Evolutionary conservation across 495 filamentous ascomycete species (phyloP).

Genomic region (Achaetomiella virescens): DNA sequence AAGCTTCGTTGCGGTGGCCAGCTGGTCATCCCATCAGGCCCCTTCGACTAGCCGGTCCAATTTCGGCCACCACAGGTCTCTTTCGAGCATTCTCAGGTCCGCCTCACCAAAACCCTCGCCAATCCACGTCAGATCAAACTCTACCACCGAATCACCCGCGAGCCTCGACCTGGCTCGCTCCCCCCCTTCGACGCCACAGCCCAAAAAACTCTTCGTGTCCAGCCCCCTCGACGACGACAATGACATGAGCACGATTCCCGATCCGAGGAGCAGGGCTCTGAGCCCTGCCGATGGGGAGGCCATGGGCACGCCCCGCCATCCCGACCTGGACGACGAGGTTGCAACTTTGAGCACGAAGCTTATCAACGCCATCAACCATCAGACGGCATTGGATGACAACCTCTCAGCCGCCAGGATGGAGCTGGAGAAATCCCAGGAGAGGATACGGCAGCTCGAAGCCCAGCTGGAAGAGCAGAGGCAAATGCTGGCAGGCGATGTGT

Average conservation of each 20-base stretch:
- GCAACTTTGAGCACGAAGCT: constrained; percentile 89
- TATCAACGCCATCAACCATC: constrained; percentile 94
- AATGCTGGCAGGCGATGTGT: constrained; percentile 62
- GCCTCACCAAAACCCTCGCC: constrained; percentile 22
- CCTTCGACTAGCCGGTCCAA: constrained; percentile 27
- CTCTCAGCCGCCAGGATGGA: constrained; percentile 77
- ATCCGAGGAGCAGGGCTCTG: constrained; percentile 40
- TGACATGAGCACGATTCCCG: constrained; percentile 45
- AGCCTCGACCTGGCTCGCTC: constrained; percentile 15
- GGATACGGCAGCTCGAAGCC: constrained; percentile 61
- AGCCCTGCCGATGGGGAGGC: constrained; percentile 27
- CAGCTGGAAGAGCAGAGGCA: constrained; percentile 42
- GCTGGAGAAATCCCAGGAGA: constrained; percentile 64
- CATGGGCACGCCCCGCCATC: constrained; percentile 43
- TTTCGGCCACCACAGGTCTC: constrained; percentile 45
- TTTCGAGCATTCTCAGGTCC: constrained; percentile 40
- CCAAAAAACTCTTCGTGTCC: constrained; percentile 25
- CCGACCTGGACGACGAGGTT: constrained; percentile 82
- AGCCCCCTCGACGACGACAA: constrained; percentile 36
- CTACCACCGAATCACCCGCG: constrained; percentile 15
- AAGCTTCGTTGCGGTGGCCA: constrained; percentile 46
- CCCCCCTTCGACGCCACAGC: constrained; percentile 26
- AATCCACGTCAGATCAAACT: constrained; percentile 16
- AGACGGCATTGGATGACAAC: constrained; percentile 86
- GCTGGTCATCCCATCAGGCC: constrained; percentile 44